These are phyloP conservation scores for Sporothrix globosa DNA, from an alignment of 2,329 filamentous ascomycete species.

Conservation along the genomic window DNA sequence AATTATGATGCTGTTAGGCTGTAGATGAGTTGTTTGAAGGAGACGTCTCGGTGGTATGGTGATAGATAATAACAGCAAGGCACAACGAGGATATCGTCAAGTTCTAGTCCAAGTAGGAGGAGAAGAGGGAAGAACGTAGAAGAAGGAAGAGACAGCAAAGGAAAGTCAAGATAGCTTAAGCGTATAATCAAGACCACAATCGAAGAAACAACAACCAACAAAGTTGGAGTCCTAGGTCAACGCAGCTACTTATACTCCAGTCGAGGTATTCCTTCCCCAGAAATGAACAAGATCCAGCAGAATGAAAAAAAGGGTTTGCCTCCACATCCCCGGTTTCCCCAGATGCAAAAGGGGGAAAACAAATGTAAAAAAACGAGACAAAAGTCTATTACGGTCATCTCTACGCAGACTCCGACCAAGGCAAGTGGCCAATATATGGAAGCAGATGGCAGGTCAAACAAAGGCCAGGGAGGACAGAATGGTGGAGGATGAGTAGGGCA, in stretches of 20 bases:
- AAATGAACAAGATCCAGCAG: background rate
- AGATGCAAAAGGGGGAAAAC: background rate
- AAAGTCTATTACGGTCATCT: background rate
- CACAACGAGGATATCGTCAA: background rate
- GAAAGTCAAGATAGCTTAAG: background rate
- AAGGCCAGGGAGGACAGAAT: background rate
- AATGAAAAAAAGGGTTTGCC: slow-evolving; percentile 18
- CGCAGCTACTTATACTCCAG: slow-evolving; percentile 26
- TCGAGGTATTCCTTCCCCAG: slow-evolving; percentile 1
- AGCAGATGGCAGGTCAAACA: slow-evolving; percentile 1
- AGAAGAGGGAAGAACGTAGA: background rate
- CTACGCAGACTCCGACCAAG: background rate
- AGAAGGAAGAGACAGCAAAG: background rate
- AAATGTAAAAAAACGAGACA: background rate
- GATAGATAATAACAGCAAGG: background rate
- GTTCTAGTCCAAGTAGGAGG: background rate
- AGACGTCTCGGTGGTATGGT: background rate
- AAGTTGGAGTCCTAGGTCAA: background rate
- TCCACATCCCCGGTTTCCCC: slow-evolving; percentile 14
- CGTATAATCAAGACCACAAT: slow-evolving; percentile 2
- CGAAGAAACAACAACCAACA: slow-evolving; percentile 1
- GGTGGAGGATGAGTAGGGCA: background rate
- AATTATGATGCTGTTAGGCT: background rate
- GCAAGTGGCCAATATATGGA: background rate
- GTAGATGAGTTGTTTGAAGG: background rate